These are phyloP conservation scores for Solanum sitiens DNA, from an alignment of 257 asterid genomes.

Conservation along the genomic window DNA sequence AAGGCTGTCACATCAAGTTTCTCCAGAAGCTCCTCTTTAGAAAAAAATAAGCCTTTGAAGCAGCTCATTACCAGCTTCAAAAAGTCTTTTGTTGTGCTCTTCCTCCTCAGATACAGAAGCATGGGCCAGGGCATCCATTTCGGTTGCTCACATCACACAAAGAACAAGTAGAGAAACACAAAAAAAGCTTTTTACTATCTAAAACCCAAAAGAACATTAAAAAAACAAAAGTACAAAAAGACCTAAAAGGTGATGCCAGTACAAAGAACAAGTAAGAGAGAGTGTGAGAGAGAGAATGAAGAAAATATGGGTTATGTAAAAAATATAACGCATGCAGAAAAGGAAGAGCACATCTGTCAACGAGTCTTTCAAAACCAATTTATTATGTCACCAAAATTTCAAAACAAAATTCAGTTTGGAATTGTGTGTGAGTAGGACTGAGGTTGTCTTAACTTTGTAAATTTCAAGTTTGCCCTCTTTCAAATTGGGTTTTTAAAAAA, in stretches of 20 bases:
- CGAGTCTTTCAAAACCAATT: background rate
- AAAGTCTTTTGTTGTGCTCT: background rate
- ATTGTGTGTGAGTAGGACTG: background rate
- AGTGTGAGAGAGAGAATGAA: background rate
- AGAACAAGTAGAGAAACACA: background rate
- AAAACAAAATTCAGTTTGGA: background rate
- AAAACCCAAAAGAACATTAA: background rate
- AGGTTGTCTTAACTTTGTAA: background rate
- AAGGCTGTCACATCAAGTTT: conserved; percentile 1
- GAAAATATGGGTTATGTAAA: background rate
- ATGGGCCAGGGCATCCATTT: background rate
- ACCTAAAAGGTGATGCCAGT: background rate
- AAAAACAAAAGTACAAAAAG: background rate
- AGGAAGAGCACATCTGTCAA: background rate
- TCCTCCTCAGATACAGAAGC: background rate
- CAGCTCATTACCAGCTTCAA: background rate
- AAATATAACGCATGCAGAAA: background rate
- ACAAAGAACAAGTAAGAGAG: background rate
- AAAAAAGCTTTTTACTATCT: background rate
- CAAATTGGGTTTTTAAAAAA: background rate
- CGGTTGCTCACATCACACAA: background rate
- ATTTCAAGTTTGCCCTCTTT: background rate
- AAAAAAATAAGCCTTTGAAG: background rate
- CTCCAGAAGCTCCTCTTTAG: background rate
- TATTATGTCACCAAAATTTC: background rate